Percentiles rank a stretch among this genome's conserved stretches.
These are phyloP conservation scores for Globisporangium cederbergense DNA, from an alignment of 352 stramenopile genomes.

Conservation along the genomic window DNA sequence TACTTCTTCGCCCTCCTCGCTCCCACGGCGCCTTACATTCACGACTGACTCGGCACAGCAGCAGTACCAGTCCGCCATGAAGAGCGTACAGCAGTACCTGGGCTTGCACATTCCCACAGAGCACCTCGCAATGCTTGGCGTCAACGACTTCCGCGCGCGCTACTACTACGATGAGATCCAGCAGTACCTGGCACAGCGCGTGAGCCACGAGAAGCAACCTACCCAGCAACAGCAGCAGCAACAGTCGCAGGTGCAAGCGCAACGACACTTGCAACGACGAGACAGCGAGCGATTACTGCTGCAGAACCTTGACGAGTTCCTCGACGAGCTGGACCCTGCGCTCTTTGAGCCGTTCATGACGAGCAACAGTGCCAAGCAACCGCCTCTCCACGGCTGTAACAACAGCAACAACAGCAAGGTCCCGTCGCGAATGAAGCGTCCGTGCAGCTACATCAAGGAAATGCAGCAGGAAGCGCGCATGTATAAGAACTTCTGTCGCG, in stretches of 20 bases:
- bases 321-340: conserved; percentile 52
- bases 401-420: not conserved
- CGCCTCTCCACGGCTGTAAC: not conserved
- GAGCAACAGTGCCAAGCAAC: not conserved
- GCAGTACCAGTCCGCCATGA: conserved; percentile 49
- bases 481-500: conserved; percentile 3
- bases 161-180: conserved; percentile 60
- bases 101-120: conserved; percentile 28
- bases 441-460: conserved; percentile 21
- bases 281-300: conserved; percentile 1
- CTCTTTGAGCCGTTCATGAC: conserved; percentile 24
- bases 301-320: conserved; percentile 39
- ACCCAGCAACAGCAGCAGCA: not conserved
- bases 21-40: conserved; percentile 18
- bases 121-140: conserved; percentile 40
- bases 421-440: conserved; percentile 10
- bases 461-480: conserved; percentile 18
- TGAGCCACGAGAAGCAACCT: conserved; percentile 9
- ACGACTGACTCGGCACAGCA: conserved; percentile 15
- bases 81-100: conserved; percentile 51
- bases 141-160: conserved; percentile 46
- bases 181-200: conserved; percentile 44
- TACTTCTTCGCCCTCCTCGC: not conserved
- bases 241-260: not conserved
- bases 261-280: not conserved